Evolutionary conservation across 129 eudicot species (phyloP).

Genomic region (Helianthus tuberosus): DNA sequence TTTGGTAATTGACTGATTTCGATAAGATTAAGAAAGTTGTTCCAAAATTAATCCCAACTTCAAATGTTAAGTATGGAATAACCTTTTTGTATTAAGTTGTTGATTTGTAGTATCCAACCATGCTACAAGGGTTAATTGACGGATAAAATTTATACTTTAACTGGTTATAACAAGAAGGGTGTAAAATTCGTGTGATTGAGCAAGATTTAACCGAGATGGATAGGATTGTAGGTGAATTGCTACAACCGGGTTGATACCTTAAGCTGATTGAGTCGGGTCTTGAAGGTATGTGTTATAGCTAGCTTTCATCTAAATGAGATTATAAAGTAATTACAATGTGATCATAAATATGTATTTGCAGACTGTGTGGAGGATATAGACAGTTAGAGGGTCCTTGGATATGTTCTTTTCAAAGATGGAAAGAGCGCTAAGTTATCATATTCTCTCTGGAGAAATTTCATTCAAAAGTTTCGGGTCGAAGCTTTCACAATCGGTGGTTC

Average conservation of each 20-base stretch:
- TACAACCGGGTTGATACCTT: no score
- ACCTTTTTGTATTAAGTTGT: background rate
- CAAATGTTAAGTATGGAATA: background rate
- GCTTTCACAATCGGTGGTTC: constrained; percentile 69
- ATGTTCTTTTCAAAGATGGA: constrained; percentile 65
- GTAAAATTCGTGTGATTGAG: no score
- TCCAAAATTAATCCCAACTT: no score
- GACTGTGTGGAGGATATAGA: constrained; percentile 73
- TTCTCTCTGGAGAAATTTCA: no score
- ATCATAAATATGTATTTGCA: constrained; percentile 27
- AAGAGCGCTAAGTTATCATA: constrained; percentile 43
- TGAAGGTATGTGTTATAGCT: no score
- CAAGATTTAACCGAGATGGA: no score
- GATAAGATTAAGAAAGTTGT: no score
- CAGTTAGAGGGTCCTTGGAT: constrained; percentile 59
- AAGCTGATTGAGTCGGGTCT: no score
- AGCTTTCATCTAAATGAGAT: background rate
- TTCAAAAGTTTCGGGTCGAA: constrained; percentile 65
- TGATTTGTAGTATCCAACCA: constrained; percentile 4
- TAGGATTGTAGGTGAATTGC: no score
- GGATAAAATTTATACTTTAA: no score
- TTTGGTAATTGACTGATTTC: no score
- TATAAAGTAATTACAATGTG: background rate
- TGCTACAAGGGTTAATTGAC: background rate
- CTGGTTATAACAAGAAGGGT: no score